These are phyloP conservation scores for Penicillium desertorum DNA, from an alignment of 495 filamentous ascomycete species.

Conservation along the genomic window DNA sequence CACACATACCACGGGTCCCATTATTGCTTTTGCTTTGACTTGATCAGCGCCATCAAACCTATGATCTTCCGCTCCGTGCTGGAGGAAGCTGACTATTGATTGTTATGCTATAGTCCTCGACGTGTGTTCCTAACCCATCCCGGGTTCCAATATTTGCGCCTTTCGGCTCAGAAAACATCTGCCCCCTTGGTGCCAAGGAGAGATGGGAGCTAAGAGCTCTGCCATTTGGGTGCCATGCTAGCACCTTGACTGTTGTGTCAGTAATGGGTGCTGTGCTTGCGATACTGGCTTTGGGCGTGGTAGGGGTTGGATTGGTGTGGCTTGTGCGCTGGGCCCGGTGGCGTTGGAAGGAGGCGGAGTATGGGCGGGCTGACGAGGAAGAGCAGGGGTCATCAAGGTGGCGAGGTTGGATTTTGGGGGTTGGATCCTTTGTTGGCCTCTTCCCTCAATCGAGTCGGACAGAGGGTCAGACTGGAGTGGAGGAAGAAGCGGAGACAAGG, in stretches of 20 bases:
- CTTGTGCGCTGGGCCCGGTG: slow-evolving; percentile 23
- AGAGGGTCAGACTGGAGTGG: slow-evolving; percentile 4
- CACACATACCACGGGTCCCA: not conserved
- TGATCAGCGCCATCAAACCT: not conserved
- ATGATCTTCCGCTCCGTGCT: not conserved
- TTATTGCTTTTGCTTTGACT: not conserved
- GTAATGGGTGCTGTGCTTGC: slow-evolving; percentile 38
- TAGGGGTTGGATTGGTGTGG: slow-evolving; percentile 31
- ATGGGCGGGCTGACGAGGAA: slow-evolving; percentile 7
- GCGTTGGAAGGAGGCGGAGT: slow-evolving; percentile 28
- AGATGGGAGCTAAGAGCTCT: slow-evolving; percentile 53
- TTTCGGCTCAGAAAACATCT: slow-evolving; percentile 43
- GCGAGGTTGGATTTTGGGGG: slow-evolving; percentile 10
- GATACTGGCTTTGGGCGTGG: slow-evolving; percentile 32
- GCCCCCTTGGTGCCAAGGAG: slow-evolving; percentile 49
- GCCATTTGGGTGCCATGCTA: slow-evolving; percentile 52
- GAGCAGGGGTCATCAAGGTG: slow-evolving; percentile 11
- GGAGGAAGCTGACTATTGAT: slow-evolving; percentile 1
- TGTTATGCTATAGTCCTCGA: slow-evolving; percentile 39
- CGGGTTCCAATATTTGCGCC: slow-evolving; percentile 48
- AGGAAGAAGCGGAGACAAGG: slow-evolving; percentile 30
- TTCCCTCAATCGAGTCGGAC: slow-evolving; percentile 1
- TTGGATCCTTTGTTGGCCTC: slow-evolving; percentile 11
- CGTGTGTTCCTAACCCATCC: slow-evolving; percentile 49
- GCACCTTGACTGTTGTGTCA: slow-evolving; percentile 49